Conservation (phyloP, 2,329 filamentous ascomycete species). For the Aaosphaeria pasadenensis region DNA sequence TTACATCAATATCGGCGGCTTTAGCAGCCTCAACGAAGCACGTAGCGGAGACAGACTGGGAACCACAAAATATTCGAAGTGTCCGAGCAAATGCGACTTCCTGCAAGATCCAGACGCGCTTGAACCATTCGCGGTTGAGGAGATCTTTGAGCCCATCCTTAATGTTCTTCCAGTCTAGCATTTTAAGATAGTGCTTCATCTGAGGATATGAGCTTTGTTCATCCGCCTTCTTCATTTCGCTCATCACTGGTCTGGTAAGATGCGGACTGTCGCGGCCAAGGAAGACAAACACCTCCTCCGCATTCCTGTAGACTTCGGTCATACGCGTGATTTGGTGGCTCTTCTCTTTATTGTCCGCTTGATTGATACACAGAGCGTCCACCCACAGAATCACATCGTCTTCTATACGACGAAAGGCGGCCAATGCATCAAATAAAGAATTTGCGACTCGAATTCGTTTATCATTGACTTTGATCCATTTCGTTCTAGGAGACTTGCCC, state of each 20-base stretch:
- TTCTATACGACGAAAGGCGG: conserved; percentile 6
- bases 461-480: conserved; percentile 6
- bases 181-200: conserved; percentile 1
- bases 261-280: conserved; percentile 14
- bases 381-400: conserved; percentile 19
- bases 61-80: conserved; percentile 9
- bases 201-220: background rate
- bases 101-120: conserved; percentile 18
- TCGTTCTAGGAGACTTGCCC: conserved; percentile 4
- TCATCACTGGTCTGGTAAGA: conserved; percentile 6
- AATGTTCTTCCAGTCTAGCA: conserved; percentile 7
- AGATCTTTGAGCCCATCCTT: conserved; percentile 4
- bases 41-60: conserved; percentile 5
- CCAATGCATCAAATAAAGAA: conserved; percentile 11
- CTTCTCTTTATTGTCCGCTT: conserved; percentile 16
- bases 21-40: conserved; percentile 9
- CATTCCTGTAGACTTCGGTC: conserved; percentile 18
- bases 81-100: conserved; percentile 16
- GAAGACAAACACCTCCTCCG: conserved; percentile 23
- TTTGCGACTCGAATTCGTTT: conserved; percentile 3
- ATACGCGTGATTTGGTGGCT: conserved; percentile 25
- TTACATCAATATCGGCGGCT: conserved; percentile 1
- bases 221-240: conserved; percentile 3
- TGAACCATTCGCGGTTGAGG: conserved; percentile 13
- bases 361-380: conserved; percentile 27